Evolutionary conservation across 768 basidiomycete species (phyloP).

Genomic region (Leucocoprinus birnbaumii): DNA sequence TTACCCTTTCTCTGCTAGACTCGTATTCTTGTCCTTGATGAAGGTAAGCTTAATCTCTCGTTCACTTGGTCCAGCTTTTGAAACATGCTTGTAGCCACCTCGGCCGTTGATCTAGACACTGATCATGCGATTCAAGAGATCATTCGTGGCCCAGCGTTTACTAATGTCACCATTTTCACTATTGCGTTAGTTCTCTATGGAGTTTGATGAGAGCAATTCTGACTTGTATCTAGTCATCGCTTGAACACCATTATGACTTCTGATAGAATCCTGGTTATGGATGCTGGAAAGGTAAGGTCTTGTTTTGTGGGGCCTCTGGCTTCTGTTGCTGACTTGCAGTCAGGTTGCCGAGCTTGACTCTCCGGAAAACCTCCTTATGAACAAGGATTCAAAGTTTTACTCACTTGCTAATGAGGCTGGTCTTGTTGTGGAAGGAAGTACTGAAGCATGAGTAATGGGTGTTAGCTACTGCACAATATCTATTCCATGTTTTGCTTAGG

Average conservation of each 20-base stretch:
- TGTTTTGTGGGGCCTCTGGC: too few species aligned
- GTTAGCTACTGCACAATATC: too few species aligned
- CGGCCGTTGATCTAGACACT: slow-evolving; percentile 88
- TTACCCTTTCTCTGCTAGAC: slow-evolving; percentile 49
- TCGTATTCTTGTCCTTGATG: slow-evolving; percentile 90
- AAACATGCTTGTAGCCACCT: slow-evolving; percentile 55
- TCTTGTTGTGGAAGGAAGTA: neutral
- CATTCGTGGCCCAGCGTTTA: slow-evolving; percentile 76
- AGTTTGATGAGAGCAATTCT: neutral
- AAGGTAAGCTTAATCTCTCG: slow-evolving; percentile 50
- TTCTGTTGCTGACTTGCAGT: neutral
- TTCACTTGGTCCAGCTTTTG: neutral
- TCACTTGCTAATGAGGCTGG: slow-evolving; percentile 9
- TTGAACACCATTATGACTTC: slow-evolving; percentile 85
- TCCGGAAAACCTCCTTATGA: slow-evolving; percentile 10
- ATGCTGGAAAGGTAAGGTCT: slow-evolving; percentile 73
- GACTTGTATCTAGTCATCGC: slow-evolving; percentile 49
- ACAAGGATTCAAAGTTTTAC: slow-evolving; percentile 7
- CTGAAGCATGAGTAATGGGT: too few species aligned
- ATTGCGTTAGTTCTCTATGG: slow-evolving; percentile 60
- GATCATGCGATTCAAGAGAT: slow-evolving; percentile 88
- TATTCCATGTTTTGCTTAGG: too few species aligned
- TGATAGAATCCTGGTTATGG: slow-evolving; percentile 79
- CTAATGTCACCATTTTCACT: slow-evolving; percentile 78
- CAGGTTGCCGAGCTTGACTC: slow-evolving; percentile 14